Evolutionary conservation across 2,329 filamentous ascomycete genomes (phyloP), one percentile per base, ranked within the genome.

Genomic region (Fusarium longipes): DNA sequence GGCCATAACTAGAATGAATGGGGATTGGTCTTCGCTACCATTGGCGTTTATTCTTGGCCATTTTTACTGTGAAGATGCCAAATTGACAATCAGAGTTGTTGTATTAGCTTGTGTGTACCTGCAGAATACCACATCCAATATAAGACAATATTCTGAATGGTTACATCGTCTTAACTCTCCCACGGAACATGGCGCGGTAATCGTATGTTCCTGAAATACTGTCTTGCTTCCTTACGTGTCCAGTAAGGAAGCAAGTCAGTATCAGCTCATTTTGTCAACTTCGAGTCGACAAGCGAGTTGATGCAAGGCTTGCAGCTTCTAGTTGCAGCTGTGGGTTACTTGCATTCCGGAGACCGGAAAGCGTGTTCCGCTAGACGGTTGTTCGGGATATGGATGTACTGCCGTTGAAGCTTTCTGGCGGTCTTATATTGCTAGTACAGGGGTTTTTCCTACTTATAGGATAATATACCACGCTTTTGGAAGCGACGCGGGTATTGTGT

Each of bases 1-100:
- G 52, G 62, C 42, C 49, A 57, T 18, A 61, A 48, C 53, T 69
- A 70, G 66, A 69, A 67, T 69, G 66, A 68, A 68, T 54, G 55
- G 40, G 38, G 47, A 67, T 20, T 54, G 62, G 47, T 60, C 53
- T 51, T 36, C 54, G 30, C 45, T 49, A 20, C 30, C 45, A 25
- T 49, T 52, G 32, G 14, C 44, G 25, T 39, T 30, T n/a, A 24
- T 61, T 44, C 18, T 29, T 35, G 33, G 32, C 14, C n/a, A 24
- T 8, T 33, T 27, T 29, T 24, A 10, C 14, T 14, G 7, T 36
- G n/a, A 30, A 30, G 20, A 44, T 30, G 12, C 25, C 27, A 33
- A 27, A 32, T 45, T 35, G n/a, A 33, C 11, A 12, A 12, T 30
- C 20, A 10, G 29, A 18, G 20, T 27, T 17, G 20, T 8, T 38